Evolutionary conservation across 257 asterid species (phyloP), one percentile per base, ranked within the genome.

Genomic region (Fraxinus americana): DNA sequence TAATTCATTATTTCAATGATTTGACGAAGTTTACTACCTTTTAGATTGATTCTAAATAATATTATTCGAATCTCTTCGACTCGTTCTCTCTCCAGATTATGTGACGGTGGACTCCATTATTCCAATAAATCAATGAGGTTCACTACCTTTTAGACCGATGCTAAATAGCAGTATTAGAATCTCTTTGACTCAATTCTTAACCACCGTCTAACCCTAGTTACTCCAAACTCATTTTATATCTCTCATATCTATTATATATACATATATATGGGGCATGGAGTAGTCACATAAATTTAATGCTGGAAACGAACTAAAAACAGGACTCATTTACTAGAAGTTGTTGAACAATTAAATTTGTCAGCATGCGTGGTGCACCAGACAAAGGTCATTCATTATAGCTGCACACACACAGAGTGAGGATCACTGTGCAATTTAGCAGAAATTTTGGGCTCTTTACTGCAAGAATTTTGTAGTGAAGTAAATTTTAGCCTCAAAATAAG

Each of bases 341-440:
- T 85, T 92, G 73, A 59, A n/a, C 39, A 79, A 87, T 67, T 88
- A 82, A 88, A 82, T 85, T 82, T 84, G 87, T 83, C 92, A 85
- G 89, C 89, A 82, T 84, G 86, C 86, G 81, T 84, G 79, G 70
- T 82, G 90, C 88, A 76, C 79, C 87, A 70, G 73, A 67, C 78
- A 80, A 78, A 57, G 63, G 78, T 87, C 85, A 78, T 82, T 79
- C 74, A 79, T 78, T 82, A 82, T 67, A 59, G n/a, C 78, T 75
- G 67, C 52, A 19, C 70, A 12, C 78, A 54, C 43, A 48, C 77
- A 69, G 59, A 13, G 57, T 5, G 2, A 12, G 73, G 1, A 50
- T 43, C 73, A 38, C 39, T 21, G 2, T 81, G 81, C 70, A 70
- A 80, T 45, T 80, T 76, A 29, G 10, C 68, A 63, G 25, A 50